Evolutionary conservation across 148 eudicot species (phyloP).

Genomic region (Fagopyrum tataricum): DNA sequence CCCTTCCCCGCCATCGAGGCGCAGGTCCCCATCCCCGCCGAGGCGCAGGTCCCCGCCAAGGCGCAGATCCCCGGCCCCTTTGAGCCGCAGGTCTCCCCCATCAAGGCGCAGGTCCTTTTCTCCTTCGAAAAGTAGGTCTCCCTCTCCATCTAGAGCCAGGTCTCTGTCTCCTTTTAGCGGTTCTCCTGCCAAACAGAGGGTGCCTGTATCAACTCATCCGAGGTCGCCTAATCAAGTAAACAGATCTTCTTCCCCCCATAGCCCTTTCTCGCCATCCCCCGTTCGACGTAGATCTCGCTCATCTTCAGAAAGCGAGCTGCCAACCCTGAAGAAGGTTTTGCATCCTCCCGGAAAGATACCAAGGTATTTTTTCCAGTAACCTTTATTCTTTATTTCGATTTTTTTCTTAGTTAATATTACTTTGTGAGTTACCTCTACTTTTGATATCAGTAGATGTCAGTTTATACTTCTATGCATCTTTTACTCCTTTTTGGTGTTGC

Average conservation of each 20-base stretch:
- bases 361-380: slow-evolving; percentile 7
- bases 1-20: slow-evolving; percentile 6
- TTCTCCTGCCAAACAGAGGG: slow-evolving; percentile 35
- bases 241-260: slow-evolving; percentile 13
- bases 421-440: not conserved
- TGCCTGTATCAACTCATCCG: slow-evolving; percentile 30
- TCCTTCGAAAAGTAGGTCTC: slow-evolving; percentile 32
- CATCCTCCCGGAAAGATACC: not conserved
- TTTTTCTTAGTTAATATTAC: not conserved
- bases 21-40: not conserved
- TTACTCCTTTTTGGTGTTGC: not conserved
- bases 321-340: not conserved
- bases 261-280: not conserved
- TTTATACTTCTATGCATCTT: not conserved
- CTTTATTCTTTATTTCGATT: not conserved
- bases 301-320: slow-evolving; percentile 29
- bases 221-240: slow-evolving; percentile 33
- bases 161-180: slow-evolving; percentile 40
- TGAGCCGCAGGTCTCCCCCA: slow-evolving; percentile 22
- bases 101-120: slow-evolving; percentile 40
- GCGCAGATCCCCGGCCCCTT: slow-evolving; percentile 31
- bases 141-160: slow-evolving; percentile 22
- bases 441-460: not conserved
- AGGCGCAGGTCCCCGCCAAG: slow-evolving; percentile 24
- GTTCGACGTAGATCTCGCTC: slow-evolving; percentile 18